phyloP scores from a whole-genome alignment of 2,329 filamentous ascomycete genomes.

The Talaromyces sp. region DNA sequence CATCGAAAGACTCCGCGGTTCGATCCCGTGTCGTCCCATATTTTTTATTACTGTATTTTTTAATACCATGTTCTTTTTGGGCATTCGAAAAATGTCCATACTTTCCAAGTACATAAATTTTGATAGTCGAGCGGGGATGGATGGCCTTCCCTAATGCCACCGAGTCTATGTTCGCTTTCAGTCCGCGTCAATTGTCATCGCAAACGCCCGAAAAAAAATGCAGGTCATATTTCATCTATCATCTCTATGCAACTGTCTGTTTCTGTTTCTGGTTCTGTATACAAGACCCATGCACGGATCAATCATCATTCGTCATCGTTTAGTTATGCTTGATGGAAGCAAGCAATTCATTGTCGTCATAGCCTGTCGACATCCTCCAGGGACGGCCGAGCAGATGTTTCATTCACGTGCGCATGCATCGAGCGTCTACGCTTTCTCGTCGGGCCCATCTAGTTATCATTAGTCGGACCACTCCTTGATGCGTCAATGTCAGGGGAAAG shows the following conservation, averaged over 20 bases:
- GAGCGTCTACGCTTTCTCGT: constrained; percentile 20
- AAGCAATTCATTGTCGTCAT: neutral
- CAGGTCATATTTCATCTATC: neutral
- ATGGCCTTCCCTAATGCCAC: too few species aligned
- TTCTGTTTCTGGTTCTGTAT: neutral
- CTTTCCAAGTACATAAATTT: too few species aligned
- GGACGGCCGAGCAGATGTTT: constrained; percentile 2
- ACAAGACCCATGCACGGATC: neutral
- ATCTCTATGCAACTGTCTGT: neutral
- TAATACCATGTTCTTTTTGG: too few species aligned
- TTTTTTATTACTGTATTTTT: too few species aligned
- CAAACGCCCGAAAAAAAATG: neutral
- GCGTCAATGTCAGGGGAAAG: neutral
- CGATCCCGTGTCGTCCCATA: too few species aligned
- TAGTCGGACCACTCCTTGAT: neutral
- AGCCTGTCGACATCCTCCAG: constrained; percentile 9
- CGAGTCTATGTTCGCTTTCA: neutral
- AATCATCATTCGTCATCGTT: constrained; percentile 10
- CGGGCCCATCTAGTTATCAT: constrained; percentile 28
- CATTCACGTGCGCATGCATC: neutral
- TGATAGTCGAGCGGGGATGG: too few species aligned
- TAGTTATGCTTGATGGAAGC: neutral
- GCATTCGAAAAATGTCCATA: too few species aligned
- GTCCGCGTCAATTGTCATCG: neutral
- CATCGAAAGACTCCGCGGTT: too few species aligned